Base-by-base conservation (phyloP, 176 grass and related monocot species). In the Pharus latifolius region DNA sequence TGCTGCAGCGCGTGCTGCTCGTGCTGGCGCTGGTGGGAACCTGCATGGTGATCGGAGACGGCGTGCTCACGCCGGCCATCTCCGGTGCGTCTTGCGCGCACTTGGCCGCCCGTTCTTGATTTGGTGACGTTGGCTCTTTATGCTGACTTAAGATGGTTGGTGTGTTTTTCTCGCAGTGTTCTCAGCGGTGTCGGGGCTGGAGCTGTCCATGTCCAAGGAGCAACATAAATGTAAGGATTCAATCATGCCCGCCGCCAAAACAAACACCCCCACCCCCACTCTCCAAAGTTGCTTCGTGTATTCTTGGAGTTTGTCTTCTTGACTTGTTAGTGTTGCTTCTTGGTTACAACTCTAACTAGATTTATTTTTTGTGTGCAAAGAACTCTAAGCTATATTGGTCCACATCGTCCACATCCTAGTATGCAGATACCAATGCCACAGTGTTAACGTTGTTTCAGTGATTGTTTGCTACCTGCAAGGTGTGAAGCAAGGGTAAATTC, bases 31-130 rank as follows among this genome's bases (percentile, higher is more conserved):
- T 99, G 16, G 75, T 99, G 8, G 95, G 95, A 11, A 84, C 95
- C 37, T 99, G 90, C 77, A 94, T 99, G 90, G 95, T 99, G 11
- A 99, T 99, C 45, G 95, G 95, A 13, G 95, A 99, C 65, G 95
- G 90, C 40, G 88, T 99, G 24, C 87, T 99, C 79, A 99, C 95
- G 53, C 95, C 95, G 51, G 90, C 95, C 38, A 83, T 99, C 40
- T 99, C 95, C 5, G 89, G 94, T 98, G 19, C 31, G 40, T 35
- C 63, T n/a, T 28, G 15, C 27, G 1, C 37, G 32, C 55, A 13
- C 49, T 26, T 16, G 16, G 37, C 25, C 1, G 2, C 29, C 12
- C 25, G 4, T 71, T 55, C 6, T 65, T 57, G 11, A 23, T 72
- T 49, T 49, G 2, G 1, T 49, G 7, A n/a, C 28, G 29, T 53